Percentiles rank a stretch among this genome's conserved stretches.
phyloP scores from a whole-genome alignment of 2,329 filamentous ascomycete genomes.

The Fusarium citri region DNA sequence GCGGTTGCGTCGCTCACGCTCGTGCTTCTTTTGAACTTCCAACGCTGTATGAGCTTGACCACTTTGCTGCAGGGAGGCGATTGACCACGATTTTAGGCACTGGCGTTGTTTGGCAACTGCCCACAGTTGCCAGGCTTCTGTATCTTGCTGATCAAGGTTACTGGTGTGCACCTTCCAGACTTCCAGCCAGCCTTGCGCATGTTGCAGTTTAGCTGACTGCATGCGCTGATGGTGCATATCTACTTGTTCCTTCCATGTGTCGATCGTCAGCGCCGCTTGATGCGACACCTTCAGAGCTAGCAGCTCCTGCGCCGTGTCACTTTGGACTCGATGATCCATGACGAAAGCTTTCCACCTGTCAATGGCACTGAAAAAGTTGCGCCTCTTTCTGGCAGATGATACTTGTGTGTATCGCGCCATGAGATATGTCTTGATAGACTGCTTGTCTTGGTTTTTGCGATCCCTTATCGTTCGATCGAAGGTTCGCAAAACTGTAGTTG shows the following conservation, averaged over 20 bases:
- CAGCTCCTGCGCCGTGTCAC: constrained; percentile 32
- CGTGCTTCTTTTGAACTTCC: constrained; percentile 49
- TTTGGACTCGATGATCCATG: constrained; percentile 15
- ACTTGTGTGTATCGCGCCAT: constrained; percentile 52
- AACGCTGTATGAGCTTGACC: constrained; percentile 54
- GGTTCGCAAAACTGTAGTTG: constrained; percentile 45
- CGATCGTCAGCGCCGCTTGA: constrained; percentile 20
- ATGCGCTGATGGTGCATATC: constrained; percentile 30
- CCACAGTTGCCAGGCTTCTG: constrained; percentile 50
- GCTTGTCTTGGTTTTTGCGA: constrained; percentile 45
- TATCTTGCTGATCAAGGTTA: constrained; percentile 41
- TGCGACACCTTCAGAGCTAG: constrained; percentile 16
- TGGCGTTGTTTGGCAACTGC: constrained; percentile 49
- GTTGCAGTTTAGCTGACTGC: constrained; percentile 35
- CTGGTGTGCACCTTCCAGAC: constrained; percentile 42
- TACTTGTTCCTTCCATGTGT: constrained; percentile 41
- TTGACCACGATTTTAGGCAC: constrained; percentile 53
- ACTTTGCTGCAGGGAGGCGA: constrained; percentile 51
- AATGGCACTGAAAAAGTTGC: constrained; percentile 50
- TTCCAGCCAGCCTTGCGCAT: constrained; percentile 37
- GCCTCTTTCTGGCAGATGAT: constrained; percentile 49
- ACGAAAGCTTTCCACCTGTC: constrained; percentile 47
- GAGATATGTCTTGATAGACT: constrained; percentile 49
- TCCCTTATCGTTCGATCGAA: constrained; percentile 44
- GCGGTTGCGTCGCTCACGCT: constrained; percentile 49